Evolutionary conservation across 176 grass and related monocot genomes (phyloP).

Genomic region (Metroxylon sagu): DNA sequence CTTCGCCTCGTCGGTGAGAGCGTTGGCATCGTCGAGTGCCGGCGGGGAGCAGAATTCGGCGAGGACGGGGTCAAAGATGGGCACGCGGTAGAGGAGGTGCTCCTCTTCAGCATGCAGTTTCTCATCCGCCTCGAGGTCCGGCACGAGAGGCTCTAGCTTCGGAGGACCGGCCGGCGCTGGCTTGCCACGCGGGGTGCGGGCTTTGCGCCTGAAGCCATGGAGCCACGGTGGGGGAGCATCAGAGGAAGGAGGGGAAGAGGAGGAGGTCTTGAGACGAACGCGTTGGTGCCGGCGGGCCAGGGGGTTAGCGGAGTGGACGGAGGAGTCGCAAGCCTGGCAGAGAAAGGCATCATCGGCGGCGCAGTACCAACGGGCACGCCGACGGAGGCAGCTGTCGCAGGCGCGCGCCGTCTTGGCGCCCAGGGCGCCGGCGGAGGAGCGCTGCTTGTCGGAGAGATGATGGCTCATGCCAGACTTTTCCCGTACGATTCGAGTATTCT

Average conservation of each 20-base stretch:
- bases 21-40: neutral
- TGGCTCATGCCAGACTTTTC: too few relatives aligned
- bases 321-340: slow-evolving; percentile 65
- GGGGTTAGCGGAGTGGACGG: slow-evolving; percentile 83
- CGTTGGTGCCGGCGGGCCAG: slow-evolving; percentile 75
- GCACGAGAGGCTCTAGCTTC: slow-evolving; percentile 24
- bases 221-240: slow-evolving; percentile 36
- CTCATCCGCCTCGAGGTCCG: slow-evolving; percentile 48
- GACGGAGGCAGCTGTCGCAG: slow-evolving; percentile 72
- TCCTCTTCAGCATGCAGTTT: slow-evolving; percentile 38
- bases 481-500: too few relatives aligned
- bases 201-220: slow-evolving; percentile 49
- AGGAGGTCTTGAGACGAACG: slow-evolving; percentile 34
- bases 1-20: neutral
- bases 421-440: slow-evolving; percentile 21
- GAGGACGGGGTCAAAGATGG: slow-evolving; percentile 59
- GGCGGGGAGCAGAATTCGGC: slow-evolving; percentile 28
- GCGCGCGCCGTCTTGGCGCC: slow-evolving; percentile 57
- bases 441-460: neutral
- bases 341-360: slow-evolving; percentile 70
- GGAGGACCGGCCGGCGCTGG: slow-evolving; percentile 11
- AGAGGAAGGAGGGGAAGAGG: slow-evolving; percentile 19
- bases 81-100: slow-evolving; percentile 55
- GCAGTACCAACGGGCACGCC: slow-evolving; percentile 71
- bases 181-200: slow-evolving; percentile 69